These are phyloP conservation scores for Thermochaetoides thermophila DNA, from an alignment of 495 filamentous ascomycete genomes.

Conservation along the genomic window DNA sequence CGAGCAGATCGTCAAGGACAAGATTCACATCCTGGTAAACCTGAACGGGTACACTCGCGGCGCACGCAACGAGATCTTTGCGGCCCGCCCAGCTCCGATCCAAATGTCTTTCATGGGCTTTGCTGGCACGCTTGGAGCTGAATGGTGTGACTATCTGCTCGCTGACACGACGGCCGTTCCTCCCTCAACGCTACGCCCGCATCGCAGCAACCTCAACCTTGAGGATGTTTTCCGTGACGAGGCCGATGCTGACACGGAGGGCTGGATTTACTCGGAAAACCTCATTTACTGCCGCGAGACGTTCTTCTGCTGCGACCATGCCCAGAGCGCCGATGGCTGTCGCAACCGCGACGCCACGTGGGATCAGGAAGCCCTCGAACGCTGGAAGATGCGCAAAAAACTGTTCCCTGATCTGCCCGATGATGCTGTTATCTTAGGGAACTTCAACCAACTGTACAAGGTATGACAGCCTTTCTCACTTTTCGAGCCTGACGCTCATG, in stretches of 20 bases:
- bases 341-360: constrained; percentile 52
- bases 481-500: too few relatives aligned
- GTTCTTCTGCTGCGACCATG: constrained; percentile 97
- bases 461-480: too few relatives aligned
- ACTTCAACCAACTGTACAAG: constrained; percentile 99
- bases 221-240: constrained; percentile 57
- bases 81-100: constrained; percentile 83
- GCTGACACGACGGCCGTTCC: constrained; percentile 84
- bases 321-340: constrained; percentile 75
- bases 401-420: constrained; percentile 76
- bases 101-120: constrained; percentile 99
- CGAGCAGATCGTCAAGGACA: constrained; percentile 81
- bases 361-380: constrained; percentile 68
- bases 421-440: constrained; percentile 82
- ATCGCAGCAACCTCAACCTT: constrained; percentile 56
- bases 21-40: constrained; percentile 92
- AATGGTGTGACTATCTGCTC: constrained; percentile 97
- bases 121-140: constrained; percentile 86
- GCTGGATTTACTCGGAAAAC: constrained; percentile 96
- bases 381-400: constrained; percentile 93
- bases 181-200: constrained; percentile 61
- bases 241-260: constrained; percentile 43
- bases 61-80: constrained; percentile 95
- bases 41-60: constrained; percentile 95
- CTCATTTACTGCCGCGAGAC: constrained; percentile 90